Base-by-base conservation (phyloP, 202 grass and related monocot species). In the Saccharum hybrid region DNA sequence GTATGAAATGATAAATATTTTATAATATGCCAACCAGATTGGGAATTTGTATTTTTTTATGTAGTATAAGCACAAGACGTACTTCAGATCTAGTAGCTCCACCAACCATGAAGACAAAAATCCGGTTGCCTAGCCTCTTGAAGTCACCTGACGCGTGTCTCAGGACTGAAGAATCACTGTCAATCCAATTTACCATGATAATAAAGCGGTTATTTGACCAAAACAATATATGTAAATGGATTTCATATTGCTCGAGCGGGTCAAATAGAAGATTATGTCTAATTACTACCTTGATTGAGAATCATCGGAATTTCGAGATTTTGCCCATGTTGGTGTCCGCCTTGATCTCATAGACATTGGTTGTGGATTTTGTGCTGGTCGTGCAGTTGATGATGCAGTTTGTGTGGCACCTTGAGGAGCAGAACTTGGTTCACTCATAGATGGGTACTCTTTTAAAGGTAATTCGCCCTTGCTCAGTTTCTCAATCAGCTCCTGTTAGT, bases 71-170 rank as follows among this genome's bases (percentile, higher is more conserved):
- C 2, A 34, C 42, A 0, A 5, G 23, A 16, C 66, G 10, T 93
- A 98, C 96, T 90, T 98, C 96, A 63, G 96, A 98, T 79, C 96
- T 82, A 86, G 96, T 98, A 41, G 93, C 90, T 86, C 96, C 92
- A 63, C 96, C 96, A 84, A 98, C 87, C 81, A 98, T 92, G 88
- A 95, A 95, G 84, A 98, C 81, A 64, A 95, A 91, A 84, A 94
- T 98, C 28, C 89, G 83, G 74, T 98, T 90, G 46, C 96, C 96
- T 91, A 98, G 92, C 85, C 89, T 98, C 77, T 90, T 98, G 74
- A 95, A 91, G 66, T 98, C 96, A 74, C 87, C 87, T 13, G 91
- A 93, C 16, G 89, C 74, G 34, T 95, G 88, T 74, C 90, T 93
- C 56, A 98, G 61, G 73, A 90, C 69, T 3, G 89, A 93, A 31